phyloP scores from a whole-genome alignment of 352 stramenopile species.

The Globisporangium alternatum region DNA sequence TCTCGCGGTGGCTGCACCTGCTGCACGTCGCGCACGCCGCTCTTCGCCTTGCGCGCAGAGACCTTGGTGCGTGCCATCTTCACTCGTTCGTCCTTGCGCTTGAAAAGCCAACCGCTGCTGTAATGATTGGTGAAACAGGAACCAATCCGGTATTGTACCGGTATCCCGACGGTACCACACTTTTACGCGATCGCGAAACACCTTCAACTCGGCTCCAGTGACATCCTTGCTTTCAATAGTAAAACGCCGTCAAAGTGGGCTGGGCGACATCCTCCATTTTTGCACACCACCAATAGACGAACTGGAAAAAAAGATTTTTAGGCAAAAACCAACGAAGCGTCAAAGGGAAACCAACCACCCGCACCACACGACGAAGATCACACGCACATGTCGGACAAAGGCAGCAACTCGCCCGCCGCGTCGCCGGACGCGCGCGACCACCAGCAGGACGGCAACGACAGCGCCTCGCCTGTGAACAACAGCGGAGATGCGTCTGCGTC shows the following conservation, averaged over 20 bases:
- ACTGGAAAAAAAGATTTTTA: slow-evolving; percentile 15
- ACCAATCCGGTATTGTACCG: slow-evolving; percentile 9
- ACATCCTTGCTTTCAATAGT: neutral
- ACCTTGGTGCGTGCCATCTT: slow-evolving; percentile 53
- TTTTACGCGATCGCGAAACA: no score
- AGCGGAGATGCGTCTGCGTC: slow-evolving; percentile 8
- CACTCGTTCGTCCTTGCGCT: neutral
- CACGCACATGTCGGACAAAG: slow-evolving; percentile 27
- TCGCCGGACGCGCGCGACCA: slow-evolving; percentile 13
- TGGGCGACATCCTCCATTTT: slow-evolving; percentile 13
- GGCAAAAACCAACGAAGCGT: neutral
- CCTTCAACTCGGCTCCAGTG: no score
- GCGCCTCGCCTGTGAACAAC: slow-evolving; percentile 10
- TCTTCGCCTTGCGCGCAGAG: slow-evolving; percentile 30
- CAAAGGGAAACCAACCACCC: slow-evolving; percentile 5
- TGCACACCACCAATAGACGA: neutral
- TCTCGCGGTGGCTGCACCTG: slow-evolving; percentile 18
- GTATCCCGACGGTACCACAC: slow-evolving; percentile 4
- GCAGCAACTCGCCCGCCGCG: slow-evolving; percentile 20
- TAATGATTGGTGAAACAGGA: slow-evolving; percentile 8
- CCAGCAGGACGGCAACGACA: slow-evolving; percentile 13
- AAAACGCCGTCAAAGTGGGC: slow-evolving; percentile 9
- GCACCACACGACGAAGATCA: neutral
- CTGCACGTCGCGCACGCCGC: slow-evolving; percentile 29
- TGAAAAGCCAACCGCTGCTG: no score